phyloP scores from a whole-genome alignment of 768 basidiomycete genomes.

The Kwoniella dejecticola region DNA sequence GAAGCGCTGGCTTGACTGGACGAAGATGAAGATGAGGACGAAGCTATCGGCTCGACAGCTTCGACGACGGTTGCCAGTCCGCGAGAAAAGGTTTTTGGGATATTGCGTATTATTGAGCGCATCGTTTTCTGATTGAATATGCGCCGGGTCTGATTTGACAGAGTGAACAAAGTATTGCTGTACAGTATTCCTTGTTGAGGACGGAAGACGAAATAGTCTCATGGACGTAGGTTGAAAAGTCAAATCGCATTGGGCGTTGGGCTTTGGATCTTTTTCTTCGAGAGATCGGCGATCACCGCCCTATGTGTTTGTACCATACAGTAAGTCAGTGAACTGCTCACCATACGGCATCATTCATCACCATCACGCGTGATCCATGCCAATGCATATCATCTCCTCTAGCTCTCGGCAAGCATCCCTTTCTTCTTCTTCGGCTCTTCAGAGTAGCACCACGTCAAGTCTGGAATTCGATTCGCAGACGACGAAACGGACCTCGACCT shows the following conservation, averaged over 20 bases:
- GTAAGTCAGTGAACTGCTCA: too few species aligned
- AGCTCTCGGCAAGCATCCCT: not conserved
- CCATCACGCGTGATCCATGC: not conserved
- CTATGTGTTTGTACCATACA: too few species aligned
- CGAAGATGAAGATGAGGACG: slow-evolving; percentile 10
- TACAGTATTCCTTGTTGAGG: too few species aligned
- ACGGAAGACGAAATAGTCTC: too few species aligned
- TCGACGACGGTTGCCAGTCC: slow-evolving; percentile 32
- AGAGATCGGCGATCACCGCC: not conserved
- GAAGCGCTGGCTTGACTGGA: not conserved
- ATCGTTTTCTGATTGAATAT: slow-evolving; percentile 6
- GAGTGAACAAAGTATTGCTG: not conserved
- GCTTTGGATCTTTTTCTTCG: not conserved
- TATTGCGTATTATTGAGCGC: slow-evolving; percentile 16
- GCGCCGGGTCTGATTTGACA: not conserved
- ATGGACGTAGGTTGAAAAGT: too few species aligned
- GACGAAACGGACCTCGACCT: too few species aligned
- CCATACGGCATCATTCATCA: too few species aligned
- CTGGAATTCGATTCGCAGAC: slow-evolving; percentile 1
- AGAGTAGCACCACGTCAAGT: not conserved
- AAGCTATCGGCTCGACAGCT: slow-evolving; percentile 16
- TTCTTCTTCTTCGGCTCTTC: not conserved
- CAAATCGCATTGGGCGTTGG: too few species aligned
- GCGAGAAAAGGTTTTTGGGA: slow-evolving; percentile 16
- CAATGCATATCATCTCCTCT: not conserved